A percentile compares a stretch with the other conserved stretches of the same genome.
phyloP scores from a whole-genome alignment of 164 flowering plant genomes.

The Brasenia schreberi region DNA sequence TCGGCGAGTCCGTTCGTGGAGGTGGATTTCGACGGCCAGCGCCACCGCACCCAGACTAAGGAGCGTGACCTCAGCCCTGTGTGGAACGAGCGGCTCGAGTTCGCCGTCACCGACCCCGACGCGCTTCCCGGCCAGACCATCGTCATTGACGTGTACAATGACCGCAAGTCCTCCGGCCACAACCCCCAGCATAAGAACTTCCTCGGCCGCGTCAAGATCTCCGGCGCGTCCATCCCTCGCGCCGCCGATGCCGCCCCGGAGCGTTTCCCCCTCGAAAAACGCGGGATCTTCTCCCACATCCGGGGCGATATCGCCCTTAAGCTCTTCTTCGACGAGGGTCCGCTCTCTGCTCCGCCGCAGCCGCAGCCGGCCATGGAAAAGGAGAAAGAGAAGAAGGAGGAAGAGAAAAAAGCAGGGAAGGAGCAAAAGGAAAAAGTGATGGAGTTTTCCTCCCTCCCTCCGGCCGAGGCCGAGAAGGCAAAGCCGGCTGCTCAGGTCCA shows the following conservation, averaged over 20 bases:
- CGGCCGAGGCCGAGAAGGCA: neutral
- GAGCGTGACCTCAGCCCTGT: slow-evolving; percentile 54
- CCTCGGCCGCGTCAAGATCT: slow-evolving; percentile 72
- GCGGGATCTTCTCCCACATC: slow-evolving; percentile 66
- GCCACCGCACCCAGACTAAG: slow-evolving; percentile 53
- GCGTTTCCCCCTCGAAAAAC: slow-evolving; percentile 77
- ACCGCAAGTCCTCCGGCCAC: slow-evolving; percentile 9
- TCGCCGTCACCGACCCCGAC: slow-evolving; percentile 33
- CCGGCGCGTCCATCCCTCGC: slow-evolving; percentile 51
- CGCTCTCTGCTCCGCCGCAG: slow-evolving; percentile 2
- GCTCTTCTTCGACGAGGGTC: slow-evolving; percentile 21
- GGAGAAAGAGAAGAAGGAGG: neutral
- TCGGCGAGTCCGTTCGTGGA: slow-evolving; percentile 76
- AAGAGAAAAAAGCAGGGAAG: slow-evolving; percentile 11
- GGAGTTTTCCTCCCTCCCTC: slow-evolving; percentile 1
- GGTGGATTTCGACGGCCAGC: slow-evolving; percentile 53
- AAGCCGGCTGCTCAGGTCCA: neutral
- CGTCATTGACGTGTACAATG: slow-evolving; percentile 52
- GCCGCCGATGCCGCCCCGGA: slow-evolving; percentile 40
- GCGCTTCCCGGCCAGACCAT: slow-evolving; percentile 32
- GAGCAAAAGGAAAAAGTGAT: slow-evolving; percentile 26
- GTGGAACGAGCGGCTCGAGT: slow-evolving; percentile 67
- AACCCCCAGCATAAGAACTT: slow-evolving; percentile 47
- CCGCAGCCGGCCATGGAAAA: neutral
- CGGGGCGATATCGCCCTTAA: slow-evolving; percentile 64